Evolutionary conservation across 225 moss, liverwort and hornwort species (phyloP).

Genomic region (Antitrichia curtipendula): DNA sequence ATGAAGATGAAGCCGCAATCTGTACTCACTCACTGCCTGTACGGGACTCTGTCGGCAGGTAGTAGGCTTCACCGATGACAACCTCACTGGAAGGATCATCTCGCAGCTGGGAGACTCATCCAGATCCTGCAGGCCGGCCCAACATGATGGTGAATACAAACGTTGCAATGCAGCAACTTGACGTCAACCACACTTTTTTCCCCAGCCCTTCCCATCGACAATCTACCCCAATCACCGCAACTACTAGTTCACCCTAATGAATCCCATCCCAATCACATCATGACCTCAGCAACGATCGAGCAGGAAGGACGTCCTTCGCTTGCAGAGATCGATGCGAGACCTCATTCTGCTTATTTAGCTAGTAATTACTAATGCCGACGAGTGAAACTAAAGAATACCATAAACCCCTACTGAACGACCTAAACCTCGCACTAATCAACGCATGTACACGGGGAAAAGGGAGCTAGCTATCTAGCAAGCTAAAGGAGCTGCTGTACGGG

Average conservation of each 20-base stretch:
- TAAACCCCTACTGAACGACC: background rate
- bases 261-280: background rate
- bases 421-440: background rate
- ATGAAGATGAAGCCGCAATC: constrained; percentile 22
- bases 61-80: constrained; percentile 35
- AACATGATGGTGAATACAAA: constrained; percentile 80
- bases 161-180: constrained; percentile 94
- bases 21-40: constrained; percentile 18
- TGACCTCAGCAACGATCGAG: background rate
- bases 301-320: background rate
- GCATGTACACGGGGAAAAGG: background rate
- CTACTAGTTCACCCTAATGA: background rate
- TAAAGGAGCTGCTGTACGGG: background rate
- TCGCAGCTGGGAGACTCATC: constrained; percentile 57
- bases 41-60: constrained; percentile 13
- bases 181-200: constrained; percentile 14
- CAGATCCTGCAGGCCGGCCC: constrained; percentile 92
- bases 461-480: background rate
- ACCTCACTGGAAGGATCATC: constrained; percentile 19
- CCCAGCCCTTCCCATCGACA: background rate
- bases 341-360: constrained; percentile 4
- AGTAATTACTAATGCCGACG: background rate
- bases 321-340: background rate
- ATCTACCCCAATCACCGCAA: background rate
- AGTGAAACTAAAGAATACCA: background rate